These are phyloP conservation scores for Stemphylium lycopersici DNA, from an alignment of 2,329 filamentous ascomycete species.

Conservation along the genomic window DNA sequence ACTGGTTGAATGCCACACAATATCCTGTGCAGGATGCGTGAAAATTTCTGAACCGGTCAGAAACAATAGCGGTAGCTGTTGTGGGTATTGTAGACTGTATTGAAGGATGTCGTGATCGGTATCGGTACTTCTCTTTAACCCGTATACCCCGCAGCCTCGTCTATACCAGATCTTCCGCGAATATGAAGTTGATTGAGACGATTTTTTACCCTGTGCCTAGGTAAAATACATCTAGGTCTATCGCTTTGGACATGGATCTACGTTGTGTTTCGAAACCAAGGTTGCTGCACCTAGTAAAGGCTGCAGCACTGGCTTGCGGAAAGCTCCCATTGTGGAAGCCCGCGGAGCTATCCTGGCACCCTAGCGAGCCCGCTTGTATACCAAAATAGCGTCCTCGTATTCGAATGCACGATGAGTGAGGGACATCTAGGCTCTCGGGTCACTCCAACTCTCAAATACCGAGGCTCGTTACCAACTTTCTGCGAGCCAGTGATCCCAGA, in stretches of 20 bases:
- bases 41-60: conserved; percentile 15
- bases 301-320: not conserved
- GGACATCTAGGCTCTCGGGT: not conserved
- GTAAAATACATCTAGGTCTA: not conserved
- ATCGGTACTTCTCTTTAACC: not conserved
- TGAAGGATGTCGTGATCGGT: not conserved
- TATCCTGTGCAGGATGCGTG: conserved; percentile 21
- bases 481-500: not conserved
- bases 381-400: not conserved
- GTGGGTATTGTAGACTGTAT: not conserved
- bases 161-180: not conserved
- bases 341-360: not conserved
- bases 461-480: not conserved
- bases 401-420: not conserved
- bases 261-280: not conserved
- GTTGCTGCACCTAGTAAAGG: not conserved
- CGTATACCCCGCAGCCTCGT: not conserved
- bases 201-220: not conserved
- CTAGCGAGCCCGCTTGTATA: not conserved
- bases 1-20: conserved; percentile 39
- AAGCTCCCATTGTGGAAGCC: not conserved
- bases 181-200: not conserved
- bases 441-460: not conserved
- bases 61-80: not conserved
- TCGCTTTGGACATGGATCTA: not conserved